phyloP scores from a whole-genome alignment of 139 green algal genomes.

The Volvox reticuliferus region DNA sequence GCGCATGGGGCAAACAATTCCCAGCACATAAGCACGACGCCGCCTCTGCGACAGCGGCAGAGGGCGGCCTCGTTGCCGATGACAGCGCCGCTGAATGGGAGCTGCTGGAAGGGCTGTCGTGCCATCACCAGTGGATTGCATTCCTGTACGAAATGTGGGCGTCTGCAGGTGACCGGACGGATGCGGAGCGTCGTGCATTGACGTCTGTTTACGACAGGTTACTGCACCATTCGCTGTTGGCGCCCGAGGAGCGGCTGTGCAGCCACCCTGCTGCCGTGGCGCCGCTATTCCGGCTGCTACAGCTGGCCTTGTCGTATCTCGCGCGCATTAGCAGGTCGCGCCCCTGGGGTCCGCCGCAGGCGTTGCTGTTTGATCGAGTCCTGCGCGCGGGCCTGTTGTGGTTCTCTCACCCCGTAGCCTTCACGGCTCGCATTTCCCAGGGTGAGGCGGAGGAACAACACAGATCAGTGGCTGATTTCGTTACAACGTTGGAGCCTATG shows the following conservation, averaged over 20 bases:
- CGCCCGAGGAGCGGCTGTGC: slow-evolving; percentile 51
- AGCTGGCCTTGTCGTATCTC: slow-evolving; percentile 63
- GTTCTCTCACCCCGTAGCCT: slow-evolving; percentile 53
- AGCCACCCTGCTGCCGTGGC: slow-evolving; percentile 73
- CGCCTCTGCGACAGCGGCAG: not conserved
- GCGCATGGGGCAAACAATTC: not conserved
- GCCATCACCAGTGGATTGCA: slow-evolving; percentile 52
- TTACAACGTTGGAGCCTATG: not conserved
- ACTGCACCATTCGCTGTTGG: slow-evolving; percentile 65
- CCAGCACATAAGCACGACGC: not conserved
- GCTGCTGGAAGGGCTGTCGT: slow-evolving; percentile 38
- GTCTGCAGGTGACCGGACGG: slow-evolving; percentile 30
- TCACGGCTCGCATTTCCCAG: slow-evolving; percentile 42
- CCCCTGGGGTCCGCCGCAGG: not conserved
- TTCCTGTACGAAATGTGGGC: slow-evolving; percentile 61
- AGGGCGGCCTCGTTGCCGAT: not conserved
- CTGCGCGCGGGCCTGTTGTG: slow-evolving; percentile 60
- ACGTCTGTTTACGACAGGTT: slow-evolving; percentile 43
- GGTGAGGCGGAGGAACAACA: slow-evolving; percentile 58
- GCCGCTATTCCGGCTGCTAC: slow-evolving; percentile 74
- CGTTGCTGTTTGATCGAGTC: slow-evolving; percentile 54
- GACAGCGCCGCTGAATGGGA: slow-evolving; percentile 13
- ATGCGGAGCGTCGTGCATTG: slow-evolving; percentile 39
- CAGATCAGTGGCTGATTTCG: slow-evolving; percentile 45
- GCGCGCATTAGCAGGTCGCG: not conserved